Evolutionary conservation across 1,284 basidiomycete genomes (phyloP).

Genomic region (Singerocomus inundabilis): DNA sequence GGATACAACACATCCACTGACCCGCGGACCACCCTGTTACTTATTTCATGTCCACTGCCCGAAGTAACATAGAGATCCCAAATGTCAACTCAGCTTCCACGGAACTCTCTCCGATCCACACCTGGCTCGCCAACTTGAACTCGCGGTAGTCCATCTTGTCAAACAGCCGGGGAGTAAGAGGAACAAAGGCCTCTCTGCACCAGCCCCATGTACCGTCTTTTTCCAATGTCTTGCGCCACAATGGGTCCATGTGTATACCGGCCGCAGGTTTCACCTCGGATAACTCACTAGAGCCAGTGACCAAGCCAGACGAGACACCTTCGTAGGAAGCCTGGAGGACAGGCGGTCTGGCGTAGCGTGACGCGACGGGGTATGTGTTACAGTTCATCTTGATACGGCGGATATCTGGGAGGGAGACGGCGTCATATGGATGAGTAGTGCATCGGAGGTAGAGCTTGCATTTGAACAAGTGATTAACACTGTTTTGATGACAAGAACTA

Average conservation of each 20-base stretch:
- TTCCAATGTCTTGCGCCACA: slow-evolving; percentile 18
- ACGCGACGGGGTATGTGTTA: slow-evolving; percentile 12
- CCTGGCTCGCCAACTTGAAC: slow-evolving; percentile 26
- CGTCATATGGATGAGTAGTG: slow-evolving; percentile 10
- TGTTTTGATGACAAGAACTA: no score
- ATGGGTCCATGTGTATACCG: slow-evolving; percentile 25
- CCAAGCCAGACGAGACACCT: slow-evolving; percentile 2
- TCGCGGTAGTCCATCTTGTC: slow-evolving; percentile 33
- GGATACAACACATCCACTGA: neutral
- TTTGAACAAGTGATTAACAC: slow-evolving; percentile 24
- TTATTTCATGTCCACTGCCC: slow-evolving; percentile 23
- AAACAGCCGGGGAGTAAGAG: slow-evolving; percentile 33
- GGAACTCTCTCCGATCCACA: slow-evolving; percentile 15
- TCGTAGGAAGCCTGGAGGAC: slow-evolving; percentile 17
- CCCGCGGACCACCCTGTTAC: no score
- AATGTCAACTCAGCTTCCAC: slow-evolving; percentile 18
- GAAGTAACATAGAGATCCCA: slow-evolving; percentile 26
- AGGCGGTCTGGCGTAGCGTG: slow-evolving; percentile 3
- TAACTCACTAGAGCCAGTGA: neutral
- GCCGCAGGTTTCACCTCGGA: neutral
- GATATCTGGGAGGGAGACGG: slow-evolving; percentile 9
- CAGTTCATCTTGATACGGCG: slow-evolving; percentile 24
- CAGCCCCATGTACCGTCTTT: slow-evolving; percentile 28
- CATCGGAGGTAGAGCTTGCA: slow-evolving; percentile 27
- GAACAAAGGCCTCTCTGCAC: slow-evolving; percentile 31